Conservation (phyloP, 768 basidiomycete species). For the Galerina marginata region DNA sequence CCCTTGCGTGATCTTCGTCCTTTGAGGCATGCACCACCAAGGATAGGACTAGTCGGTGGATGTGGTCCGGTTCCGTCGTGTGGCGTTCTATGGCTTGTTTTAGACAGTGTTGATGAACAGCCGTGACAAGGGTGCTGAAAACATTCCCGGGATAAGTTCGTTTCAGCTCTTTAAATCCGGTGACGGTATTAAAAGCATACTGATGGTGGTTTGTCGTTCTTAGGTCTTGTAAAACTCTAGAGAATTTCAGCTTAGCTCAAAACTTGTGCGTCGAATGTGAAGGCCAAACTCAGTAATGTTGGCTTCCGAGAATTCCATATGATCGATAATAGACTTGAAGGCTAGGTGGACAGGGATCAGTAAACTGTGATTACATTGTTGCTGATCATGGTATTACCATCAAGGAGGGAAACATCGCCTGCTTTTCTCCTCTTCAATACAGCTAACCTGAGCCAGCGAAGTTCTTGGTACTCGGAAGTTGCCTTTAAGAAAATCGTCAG, state of each 20-base stretch:
- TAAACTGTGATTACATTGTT: not conserved
- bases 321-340: slow-evolving; percentile 78
- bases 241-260: slow-evolving; percentile 27
- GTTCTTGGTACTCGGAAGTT: slow-evolving; percentile 77
- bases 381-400: slow-evolving; percentile 45
- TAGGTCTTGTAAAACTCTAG: slow-evolving; percentile 78
- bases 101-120: slow-evolving; percentile 68
- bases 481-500: slow-evolving; percentile 46
- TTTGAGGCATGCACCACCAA: slow-evolving; percentile 82
- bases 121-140: slow-evolving; percentile 65
- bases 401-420: slow-evolving; percentile 64
- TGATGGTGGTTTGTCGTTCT: slow-evolving; percentile 70
- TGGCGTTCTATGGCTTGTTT: slow-evolving; percentile 54
- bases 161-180: slow-evolving; percentile 18
- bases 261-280: slow-evolving; percentile 24
- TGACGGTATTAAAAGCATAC: slow-evolving; percentile 47
- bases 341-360: slow-evolving; percentile 46
- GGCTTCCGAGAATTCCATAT: slow-evolving; percentile 73
- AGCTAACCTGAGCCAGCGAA: slow-evolving; percentile 87
- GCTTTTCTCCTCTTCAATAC: slow-evolving; percentile 81
- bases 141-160: slow-evolving; percentile 21
- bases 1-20: slow-evolving; percentile 69
- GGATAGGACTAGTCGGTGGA: slow-evolving; percentile 75
- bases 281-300: slow-evolving; percentile 74
- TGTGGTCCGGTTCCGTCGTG: slow-evolving; percentile 50